Evolutionary conservation across 306 rosid genomes (phyloP), one percentile per base, ranked within the genome.

Genomic region (Elaeagnus macrophylla): DNA sequence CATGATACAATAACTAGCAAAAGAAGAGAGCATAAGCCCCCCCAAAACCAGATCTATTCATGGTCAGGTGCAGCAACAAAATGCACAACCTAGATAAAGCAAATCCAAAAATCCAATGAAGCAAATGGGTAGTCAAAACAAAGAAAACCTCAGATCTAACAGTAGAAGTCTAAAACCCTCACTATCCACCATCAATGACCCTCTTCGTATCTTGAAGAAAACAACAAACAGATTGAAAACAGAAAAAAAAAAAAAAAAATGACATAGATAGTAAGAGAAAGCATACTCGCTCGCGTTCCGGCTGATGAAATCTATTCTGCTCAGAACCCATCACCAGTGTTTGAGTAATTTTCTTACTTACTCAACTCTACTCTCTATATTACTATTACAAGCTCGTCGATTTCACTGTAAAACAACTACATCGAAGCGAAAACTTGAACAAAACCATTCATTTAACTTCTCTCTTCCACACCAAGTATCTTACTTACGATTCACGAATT

Each of bases 231-330:
- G 25, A 39, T 39, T 9, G 20, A 8, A 62, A 37, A 37, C 16
- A 5, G 20, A 47, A 5, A 25, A 5, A 25, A 5, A 25, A n/a
- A n/a, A n/a, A n/a, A n/a, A n/a, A n/a, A n/a, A n/a, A n/a, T n/a
- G 48, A 19, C 48, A 10, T 61, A 8, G 65, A 60, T 48, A 46
- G 10, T 8, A 56, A 62, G 56, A 67, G 65, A 49, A 43, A 15
- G 61, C 68, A 42, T 86, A 86, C 95, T 84, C 95, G 17, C 6
- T 57, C 62, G 12, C 57, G 77, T 79, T 86, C 97, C 37, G 73
- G 90, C 50, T 79, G 90, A 67, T 95, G 94, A 75, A 86, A 79
- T 72, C 95, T 77, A 63, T 83, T 83, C 71, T 89, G 97, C 77
- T 90, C 94, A 43, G 97, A 86, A 51, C 95, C 95, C 97, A 90